Evolutionary conservation across 2,329 filamentous ascomycete species (phyloP).

Genomic region (Trichophyton verrucosum): DNA sequence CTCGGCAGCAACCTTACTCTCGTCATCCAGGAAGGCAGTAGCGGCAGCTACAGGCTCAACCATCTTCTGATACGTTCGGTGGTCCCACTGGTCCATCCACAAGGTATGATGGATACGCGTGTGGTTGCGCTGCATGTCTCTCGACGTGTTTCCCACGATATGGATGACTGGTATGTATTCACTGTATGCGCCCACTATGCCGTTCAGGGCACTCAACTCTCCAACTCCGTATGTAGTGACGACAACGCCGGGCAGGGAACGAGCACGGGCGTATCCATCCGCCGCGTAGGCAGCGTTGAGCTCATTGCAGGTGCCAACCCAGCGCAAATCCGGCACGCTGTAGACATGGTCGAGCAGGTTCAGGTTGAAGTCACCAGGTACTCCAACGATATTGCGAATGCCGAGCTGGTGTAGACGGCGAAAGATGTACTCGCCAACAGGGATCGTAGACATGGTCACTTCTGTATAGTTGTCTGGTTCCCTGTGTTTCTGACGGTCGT

Average conservation of each 20-base stretch:
- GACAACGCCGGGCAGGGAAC: constrained; percentile 33
- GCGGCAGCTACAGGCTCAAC: constrained; percentile 15
- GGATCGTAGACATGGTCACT: constrained; percentile 1
- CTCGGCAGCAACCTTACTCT: constrained; percentile 15
- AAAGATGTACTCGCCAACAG: constrained; percentile 14
- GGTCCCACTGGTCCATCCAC: constrained; percentile 17
- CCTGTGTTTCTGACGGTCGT: background rate
- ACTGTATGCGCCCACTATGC: constrained; percentile 39
- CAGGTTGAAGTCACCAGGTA: constrained; percentile 14
- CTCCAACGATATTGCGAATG: constrained; percentile 12
- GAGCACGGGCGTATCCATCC: constrained; percentile 47
- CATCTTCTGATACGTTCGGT: constrained; percentile 15
- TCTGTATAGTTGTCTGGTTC: background rate
- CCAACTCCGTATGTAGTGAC: constrained; percentile 52
- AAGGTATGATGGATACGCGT: constrained; percentile 27
- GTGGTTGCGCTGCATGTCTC: constrained; percentile 36
- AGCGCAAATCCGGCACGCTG: constrained; percentile 22
- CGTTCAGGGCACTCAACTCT: constrained; percentile 31
- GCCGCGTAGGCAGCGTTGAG: constrained; percentile 35
- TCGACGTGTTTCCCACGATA: constrained; percentile 46
- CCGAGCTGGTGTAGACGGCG: constrained; percentile 12
- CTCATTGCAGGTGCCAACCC: constrained; percentile 47
- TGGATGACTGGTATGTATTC: constrained; percentile 48
- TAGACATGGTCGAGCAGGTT: constrained; percentile 15
- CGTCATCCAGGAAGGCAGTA: constrained; percentile 17